A percentile compares a stretch with the other conserved stretches of the same genome.
Conservation (phyloP, 495 filamentous ascomycete species). For the Penicillium goetzii region DNA sequence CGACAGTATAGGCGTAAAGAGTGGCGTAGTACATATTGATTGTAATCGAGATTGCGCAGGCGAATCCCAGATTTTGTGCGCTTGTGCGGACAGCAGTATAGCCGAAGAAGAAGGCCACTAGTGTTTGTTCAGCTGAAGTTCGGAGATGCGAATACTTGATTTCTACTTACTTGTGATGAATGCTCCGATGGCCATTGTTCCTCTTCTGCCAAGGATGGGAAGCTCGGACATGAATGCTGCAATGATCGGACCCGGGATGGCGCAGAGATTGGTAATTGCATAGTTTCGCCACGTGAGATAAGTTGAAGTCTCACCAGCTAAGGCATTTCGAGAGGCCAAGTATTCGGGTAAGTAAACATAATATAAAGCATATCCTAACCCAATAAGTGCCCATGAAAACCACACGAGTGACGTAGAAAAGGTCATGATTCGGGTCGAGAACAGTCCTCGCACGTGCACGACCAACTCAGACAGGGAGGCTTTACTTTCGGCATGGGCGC, state of each 20-base stretch:
- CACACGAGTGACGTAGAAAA: slow-evolving; percentile 39
- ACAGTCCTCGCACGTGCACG: slow-evolving; percentile 20
- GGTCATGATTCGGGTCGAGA: slow-evolving; percentile 22
- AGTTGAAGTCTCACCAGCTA: slow-evolving; percentile 31
- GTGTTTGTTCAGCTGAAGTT: background rate
- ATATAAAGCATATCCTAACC: slow-evolving; percentile 41
- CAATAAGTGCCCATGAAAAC: slow-evolving; percentile 45
- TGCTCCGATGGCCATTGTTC: slow-evolving; percentile 46
- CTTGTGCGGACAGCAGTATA: slow-evolving; percentile 47
- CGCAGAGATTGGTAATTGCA: slow-evolving; percentile 48
- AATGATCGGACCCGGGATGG: slow-evolving; percentile 44
- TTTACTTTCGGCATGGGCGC: slow-evolving; percentile 13
- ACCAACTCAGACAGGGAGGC: slow-evolving; percentile 21
- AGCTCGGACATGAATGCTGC: slow-evolving; percentile 42
- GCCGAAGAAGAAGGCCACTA: slow-evolving; percentile 46
- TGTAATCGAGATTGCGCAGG: slow-evolving; percentile 44
- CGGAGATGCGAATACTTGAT: background rate
- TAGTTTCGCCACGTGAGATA: slow-evolving; percentile 48
- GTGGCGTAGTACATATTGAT: slow-evolving; percentile 54
- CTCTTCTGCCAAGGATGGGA: slow-evolving; percentile 37
- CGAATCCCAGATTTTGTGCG: slow-evolving; percentile 47
- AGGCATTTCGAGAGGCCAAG: slow-evolving; percentile 36
- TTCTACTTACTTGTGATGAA: slow-evolving; percentile 37
- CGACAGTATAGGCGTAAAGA: slow-evolving; percentile 52
- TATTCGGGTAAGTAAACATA: slow-evolving; percentile 43